These are phyloP conservation scores for Gaultheria prostrata DNA, from an alignment of 148 eudicot genomes.

Conservation along the genomic window DNA sequence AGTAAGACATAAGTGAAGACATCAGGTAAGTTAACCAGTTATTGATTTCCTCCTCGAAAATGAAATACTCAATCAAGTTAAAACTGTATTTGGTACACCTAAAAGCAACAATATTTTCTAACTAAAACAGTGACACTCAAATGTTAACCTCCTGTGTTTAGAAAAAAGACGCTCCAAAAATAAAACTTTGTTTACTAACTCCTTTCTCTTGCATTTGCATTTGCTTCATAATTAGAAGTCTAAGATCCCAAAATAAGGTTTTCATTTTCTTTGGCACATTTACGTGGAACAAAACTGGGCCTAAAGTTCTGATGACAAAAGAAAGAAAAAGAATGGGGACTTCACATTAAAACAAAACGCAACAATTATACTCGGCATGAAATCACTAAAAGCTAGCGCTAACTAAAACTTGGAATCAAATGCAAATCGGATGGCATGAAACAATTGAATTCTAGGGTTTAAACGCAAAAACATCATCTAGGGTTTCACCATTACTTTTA, in stretches of 20 bases:
- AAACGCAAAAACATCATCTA: no score
- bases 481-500: no score
- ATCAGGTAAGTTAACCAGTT: not conserved
- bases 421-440: not conserved
- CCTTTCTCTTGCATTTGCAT: not conserved
- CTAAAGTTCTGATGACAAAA: no score
- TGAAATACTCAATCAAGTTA: not conserved
- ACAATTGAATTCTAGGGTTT: constrained; percentile 3
- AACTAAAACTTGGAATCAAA: not conserved
- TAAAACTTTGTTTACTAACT: not conserved
- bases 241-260: not conserved
- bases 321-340: no score
- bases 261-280: no score
- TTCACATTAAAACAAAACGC: no score
- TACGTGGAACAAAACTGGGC: no score
- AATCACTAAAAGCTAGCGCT: not conserved
- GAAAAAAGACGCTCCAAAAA: not conserved
- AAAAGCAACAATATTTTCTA: not conserved
- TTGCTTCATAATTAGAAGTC: not conserved
- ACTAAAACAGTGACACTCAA: not conserved
- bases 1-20: not conserved
- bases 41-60: not conserved
- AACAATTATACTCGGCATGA: not conserved
- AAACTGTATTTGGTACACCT: not conserved
- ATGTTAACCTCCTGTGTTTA: not conserved